Evolutionary conservation across 192 early-diverging fungal species (phyloP).

Genomic region (Backusella tuberculispora): DNA sequence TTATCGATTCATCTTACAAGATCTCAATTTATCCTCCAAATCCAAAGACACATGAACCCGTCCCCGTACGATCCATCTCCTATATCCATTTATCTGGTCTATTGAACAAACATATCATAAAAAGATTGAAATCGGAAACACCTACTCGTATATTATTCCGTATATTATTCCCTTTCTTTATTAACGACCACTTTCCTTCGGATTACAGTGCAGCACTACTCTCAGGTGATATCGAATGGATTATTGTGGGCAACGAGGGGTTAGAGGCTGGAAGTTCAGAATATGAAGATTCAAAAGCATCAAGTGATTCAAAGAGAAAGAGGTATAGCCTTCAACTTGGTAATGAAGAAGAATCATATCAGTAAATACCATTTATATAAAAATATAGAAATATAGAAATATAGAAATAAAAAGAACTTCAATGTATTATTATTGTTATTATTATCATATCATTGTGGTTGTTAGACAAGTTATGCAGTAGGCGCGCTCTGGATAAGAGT

Average conservation of each 20-base stretch:
- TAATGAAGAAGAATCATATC: not conserved
- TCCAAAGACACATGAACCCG: slow-evolving; percentile 46
- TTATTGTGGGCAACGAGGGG: slow-evolving; percentile 35
- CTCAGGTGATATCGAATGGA: slow-evolving; percentile 45
- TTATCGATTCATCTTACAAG: slow-evolving; percentile 53
- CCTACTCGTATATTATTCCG: slow-evolving; percentile 51
- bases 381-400: not conserved
- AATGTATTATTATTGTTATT: no score
- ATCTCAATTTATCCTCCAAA: slow-evolving; percentile 58
- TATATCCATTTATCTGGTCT: slow-evolving; percentile 58
- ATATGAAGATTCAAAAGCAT: not conserved
- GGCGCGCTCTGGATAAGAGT: no score
- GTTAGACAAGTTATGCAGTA: no score
- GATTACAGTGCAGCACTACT: slow-evolving; percentile 51
- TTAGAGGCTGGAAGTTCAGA: slow-evolving; percentile 19
- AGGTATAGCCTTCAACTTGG: slow-evolving; percentile 7
- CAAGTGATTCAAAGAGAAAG: not conserved
- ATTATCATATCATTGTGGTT: no score
- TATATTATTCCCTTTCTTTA: slow-evolving; percentile 51
- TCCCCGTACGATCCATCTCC: slow-evolving; percentile 56
- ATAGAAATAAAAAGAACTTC: no score
- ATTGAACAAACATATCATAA: slow-evolving; percentile 48
- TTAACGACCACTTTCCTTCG: slow-evolving; percentile 61
- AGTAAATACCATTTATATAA: not conserved
- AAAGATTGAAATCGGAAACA: slow-evolving; percentile 45